These are phyloP conservation scores for Luvunga scandens DNA, from an alignment of 345 rosid genomes.

Conservation along the genomic window DNA sequence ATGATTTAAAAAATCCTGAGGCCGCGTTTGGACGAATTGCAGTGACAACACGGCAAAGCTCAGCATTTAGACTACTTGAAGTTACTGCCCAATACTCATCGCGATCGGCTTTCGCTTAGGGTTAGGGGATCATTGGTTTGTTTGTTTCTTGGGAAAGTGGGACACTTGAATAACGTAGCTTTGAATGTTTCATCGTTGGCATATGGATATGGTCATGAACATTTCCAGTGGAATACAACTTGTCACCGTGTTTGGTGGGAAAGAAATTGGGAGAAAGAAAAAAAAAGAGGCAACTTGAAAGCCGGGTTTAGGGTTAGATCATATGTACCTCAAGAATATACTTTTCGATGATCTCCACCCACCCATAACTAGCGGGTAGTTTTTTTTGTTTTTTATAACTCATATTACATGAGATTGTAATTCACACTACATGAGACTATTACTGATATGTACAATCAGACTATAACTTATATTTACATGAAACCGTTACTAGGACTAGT, in stretches of 20 bases:
- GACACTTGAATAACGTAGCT: conserved; percentile 5
- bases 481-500: too few species aligned
- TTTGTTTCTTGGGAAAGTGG: conserved; percentile 21
- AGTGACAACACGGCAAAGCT: conserved; percentile 3
- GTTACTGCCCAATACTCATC: neutral
- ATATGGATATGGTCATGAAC: neutral
- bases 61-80: neutral
- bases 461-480: too few species aligned
- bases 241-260: conserved; percentile 7
- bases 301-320: neutral
- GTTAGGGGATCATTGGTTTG: neutral
- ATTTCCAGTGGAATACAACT: conserved; percentile 1
- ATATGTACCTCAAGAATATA: neutral
- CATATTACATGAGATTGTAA: too few species aligned
- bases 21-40: conserved; percentile 6
- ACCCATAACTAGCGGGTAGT: neutral
- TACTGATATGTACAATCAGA: too few species aligned
- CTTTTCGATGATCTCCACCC: neutral
- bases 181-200: conserved; percentile 1
- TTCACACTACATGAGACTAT: too few species aligned
- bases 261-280: neutral
- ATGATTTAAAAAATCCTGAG: neutral
- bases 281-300: neutral
- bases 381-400: too few species aligned
- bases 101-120: neutral